Conservation (phyloP, 352 stramenopile species). For the Phytophthora multivora region DNA sequence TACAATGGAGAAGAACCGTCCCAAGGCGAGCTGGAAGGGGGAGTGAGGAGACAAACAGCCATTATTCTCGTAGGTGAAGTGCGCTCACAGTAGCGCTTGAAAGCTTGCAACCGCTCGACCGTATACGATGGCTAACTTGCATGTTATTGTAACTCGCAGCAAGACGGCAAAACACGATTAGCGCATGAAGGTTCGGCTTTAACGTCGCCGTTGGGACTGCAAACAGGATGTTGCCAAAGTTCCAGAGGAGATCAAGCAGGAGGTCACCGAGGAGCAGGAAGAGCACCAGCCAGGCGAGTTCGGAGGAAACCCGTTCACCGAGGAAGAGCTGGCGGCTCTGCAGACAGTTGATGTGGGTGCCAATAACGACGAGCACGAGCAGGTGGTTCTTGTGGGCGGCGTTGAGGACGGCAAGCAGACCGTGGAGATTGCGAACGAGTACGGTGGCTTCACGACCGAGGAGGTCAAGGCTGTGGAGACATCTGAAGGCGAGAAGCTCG, state of each 20-base stretch:
- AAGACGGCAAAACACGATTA: no score
- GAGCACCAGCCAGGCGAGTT: no score
- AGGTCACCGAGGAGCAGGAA: background rate
- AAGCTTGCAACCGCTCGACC: slow-evolving; percentile 38
- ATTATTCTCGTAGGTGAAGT: slow-evolving; percentile 2
- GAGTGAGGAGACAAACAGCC: slow-evolving; percentile 19
- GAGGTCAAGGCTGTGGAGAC: background rate
- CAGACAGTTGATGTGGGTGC: background rate
- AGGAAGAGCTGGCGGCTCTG: no score
- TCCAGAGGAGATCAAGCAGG: background rate
- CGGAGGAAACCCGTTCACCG: no score
- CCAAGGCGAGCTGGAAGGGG: slow-evolving; percentile 11
- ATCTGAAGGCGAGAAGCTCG: background rate
- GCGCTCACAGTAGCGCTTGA: slow-evolving; percentile 37
- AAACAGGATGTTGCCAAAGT: background rate
- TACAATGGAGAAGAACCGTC: slow-evolving; percentile 18
- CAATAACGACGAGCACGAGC: background rate
- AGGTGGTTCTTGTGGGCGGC: background rate
- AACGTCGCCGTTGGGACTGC: no score
- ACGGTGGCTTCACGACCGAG: background rate
- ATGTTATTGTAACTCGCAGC: no score
- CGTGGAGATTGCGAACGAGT: background rate
- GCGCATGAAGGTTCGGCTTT: no score
- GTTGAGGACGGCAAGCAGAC: background rate
- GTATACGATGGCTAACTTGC: slow-evolving; percentile 33